These are phyloP conservation scores for Lyophyllum semitale DNA, from an alignment of 768 basidiomycete genomes.

Conservation along the genomic window DNA sequence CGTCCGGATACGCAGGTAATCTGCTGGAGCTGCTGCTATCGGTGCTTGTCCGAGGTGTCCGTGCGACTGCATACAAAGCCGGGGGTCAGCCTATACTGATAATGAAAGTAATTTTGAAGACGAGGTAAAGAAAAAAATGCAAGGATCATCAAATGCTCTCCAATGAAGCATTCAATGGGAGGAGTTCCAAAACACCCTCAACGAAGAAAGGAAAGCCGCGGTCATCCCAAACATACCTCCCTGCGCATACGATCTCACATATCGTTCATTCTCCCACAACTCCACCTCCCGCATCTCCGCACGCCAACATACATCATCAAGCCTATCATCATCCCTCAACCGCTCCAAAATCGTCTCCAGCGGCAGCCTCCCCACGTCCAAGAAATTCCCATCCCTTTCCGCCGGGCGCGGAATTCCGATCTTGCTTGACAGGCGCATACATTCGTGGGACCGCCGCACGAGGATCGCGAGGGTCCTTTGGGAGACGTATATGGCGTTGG, in stretches of 20 bases:
- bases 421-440: background rate
- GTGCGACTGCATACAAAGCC: background rate
- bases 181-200: too few species aligned
- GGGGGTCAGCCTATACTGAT: background rate
- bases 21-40: background rate
- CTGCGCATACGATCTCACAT: slow-evolving; percentile 25
- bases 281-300: slow-evolving; percentile 69
- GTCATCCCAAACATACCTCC: background rate
- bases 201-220: too few species aligned
- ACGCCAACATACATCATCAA: slow-evolving; percentile 65
- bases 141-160: too few species aligned
- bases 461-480: background rate
- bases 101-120: background rate
- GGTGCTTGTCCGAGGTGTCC: background rate
- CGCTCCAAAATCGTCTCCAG: slow-evolving; percentile 33
- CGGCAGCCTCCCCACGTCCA: background rate
- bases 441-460: background rate
- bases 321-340: slow-evolving; percentile 63
- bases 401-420: background rate
- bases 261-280: slow-evolving; percentile 82
- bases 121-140: background rate
- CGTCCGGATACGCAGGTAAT: background rate
- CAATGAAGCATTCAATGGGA: too few species aligned
- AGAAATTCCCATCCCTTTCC: background rate
- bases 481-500: background rate